Base-by-base conservation (phyloP, 805 yeast genomes). In the Huiozyma sinensis region DNA sequence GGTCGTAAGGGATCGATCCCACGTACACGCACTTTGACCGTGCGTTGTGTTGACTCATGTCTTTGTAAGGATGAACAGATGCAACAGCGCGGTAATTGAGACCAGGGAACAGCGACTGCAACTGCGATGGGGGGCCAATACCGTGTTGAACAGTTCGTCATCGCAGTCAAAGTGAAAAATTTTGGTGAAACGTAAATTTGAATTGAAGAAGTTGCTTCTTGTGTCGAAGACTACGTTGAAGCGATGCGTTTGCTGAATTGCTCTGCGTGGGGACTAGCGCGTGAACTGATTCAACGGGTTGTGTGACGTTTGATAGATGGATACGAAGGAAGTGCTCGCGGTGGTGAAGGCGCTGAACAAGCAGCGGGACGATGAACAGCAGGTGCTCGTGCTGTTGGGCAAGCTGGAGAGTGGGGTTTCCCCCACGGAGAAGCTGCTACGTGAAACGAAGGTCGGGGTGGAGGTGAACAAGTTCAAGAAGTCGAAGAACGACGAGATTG, bases 371-470 rank as follows among this genome's bases (percentile, higher is more conserved):
- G 75, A 75, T 44, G 81, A 84, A 43, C 76, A 74, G 36, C 74
- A 82, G 3, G 75, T 84, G 28, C 57, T 83, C 44, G 83, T 81
- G 58, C 73, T 89, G 12, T 67, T 90, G 50, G 73, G 70, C 37
- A 69, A 74, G 27, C 67, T 90, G 48, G 79, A 82, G 52, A 76
- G 72, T 45, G 85, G 84, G 9, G 53, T 63, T 33, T 84, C 87
- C 42, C 96, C 97, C 7, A 80, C 94, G 1, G 97, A 90, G 58
- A 76, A 79, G 59, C 69, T 90, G 33, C 70, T 90, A 42, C 75
- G 97, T 56, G 77, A 90, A 57, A 92, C 98, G 7, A 88, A 87
- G 63, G 90, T 92, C n/a, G 98, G 98, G 50, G 90, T 92, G 12
- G 90, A 89, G 7, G 97, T 92, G 36, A 92, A 92, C 67, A 88